Base-by-base conservation (phyloP, 805 yeast genomes). In the Candida easanensis region DNA sequence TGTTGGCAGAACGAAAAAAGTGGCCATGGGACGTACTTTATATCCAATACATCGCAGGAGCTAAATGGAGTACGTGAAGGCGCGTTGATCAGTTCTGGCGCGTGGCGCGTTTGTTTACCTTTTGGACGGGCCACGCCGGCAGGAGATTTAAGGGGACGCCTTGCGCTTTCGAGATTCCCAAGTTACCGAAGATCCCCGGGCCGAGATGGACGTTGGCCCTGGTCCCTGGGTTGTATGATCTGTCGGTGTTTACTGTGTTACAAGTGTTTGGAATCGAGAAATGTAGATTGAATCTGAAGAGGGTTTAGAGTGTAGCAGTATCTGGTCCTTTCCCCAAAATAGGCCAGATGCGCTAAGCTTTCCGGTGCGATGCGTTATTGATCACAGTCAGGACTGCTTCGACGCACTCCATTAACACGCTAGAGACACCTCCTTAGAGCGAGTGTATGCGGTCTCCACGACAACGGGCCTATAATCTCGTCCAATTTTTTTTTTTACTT, bases 61-160 rank as follows among this genome's bases (percentile, higher is more conserved):
- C 36, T 38, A 38, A 42, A 42, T 38, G 46, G 35, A 30, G 42
- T 38, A 38, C 42, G 39, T 38, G 25, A 21, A 36, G 35, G 18
- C 33, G 33, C 41, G 38, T 25, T 23, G 33, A 30, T 30, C 33
- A 30, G 20, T 7, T n/a, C 14, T 14, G 20, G 33, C 33, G 36
- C 16, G 25, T 14, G 36, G 38, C 46, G 46, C 46, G 46, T 42
- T 42, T 42, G 46, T 42, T 42, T 42, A 42, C 46, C 37, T 42
- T 42, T 42, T 35, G 33, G 41, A 11, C n/a, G 3, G 36, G 38
- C 33, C 33, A n/a, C 33, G 33, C 33, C 19, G 5, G 33, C 33
- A 30, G 33, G 33, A 17, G 33, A n/a, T 7, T 22, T n/a, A 23
- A 11, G 11, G 8, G 11, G 26, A 23, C 26, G 26, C 26, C 11